A percentile compares a stretch with the other conserved stretches of the same genome.
These are phyloP conservation scores for Brettanomyces sp. DNA, from an alignment of 805 yeast species.

Conservation along the genomic window DNA sequence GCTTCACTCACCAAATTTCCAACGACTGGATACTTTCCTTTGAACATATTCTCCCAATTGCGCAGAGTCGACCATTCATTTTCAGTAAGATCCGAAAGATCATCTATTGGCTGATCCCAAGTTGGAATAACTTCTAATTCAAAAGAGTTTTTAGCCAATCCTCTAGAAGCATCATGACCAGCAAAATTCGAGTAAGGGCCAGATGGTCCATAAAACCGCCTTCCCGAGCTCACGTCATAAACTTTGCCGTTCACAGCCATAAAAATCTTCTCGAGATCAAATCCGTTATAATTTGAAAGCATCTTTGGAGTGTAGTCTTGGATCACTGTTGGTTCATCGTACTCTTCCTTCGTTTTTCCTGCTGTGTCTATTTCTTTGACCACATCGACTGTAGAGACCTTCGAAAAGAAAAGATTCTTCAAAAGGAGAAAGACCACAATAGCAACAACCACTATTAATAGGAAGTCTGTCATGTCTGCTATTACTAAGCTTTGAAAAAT, in stretches of 20 bases:
- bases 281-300: slow-evolving; percentile 71
- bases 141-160: slow-evolving; percentile 81
- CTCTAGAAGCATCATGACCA: slow-evolving; percentile 92
- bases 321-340: slow-evolving; percentile 20
- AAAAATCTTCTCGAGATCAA: slow-evolving; percentile 68
- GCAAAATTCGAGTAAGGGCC: slow-evolving; percentile 94
- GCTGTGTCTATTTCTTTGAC: slow-evolving; percentile 19
- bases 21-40: slow-evolving; percentile 68
- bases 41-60: slow-evolving; percentile 81
- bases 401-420: slow-evolving; percentile 15
- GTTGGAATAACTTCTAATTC: slow-evolving; percentile 57
- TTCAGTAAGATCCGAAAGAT: slow-evolving; percentile 46
- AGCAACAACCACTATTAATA: slow-evolving; percentile 16
- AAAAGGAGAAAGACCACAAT: slow-evolving; percentile 14
- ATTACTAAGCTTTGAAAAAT: no score
- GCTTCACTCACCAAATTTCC: slow-evolving; percentile 54
- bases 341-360: slow-evolving; percentile 4
- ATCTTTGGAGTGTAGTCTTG: slow-evolving; percentile 63
- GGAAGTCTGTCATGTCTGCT: slow-evolving; percentile 16
- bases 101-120: slow-evolving; percentile 72
- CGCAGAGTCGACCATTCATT: slow-evolving; percentile 60
- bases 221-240: slow-evolving; percentile 72
- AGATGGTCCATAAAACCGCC: slow-evolving; percentile 88
- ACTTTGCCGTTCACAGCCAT: slow-evolving; percentile 82
- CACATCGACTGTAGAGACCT: slow-evolving; percentile 12